Percentiles rank a stretch among this genome's conserved stretches.
These are phyloP conservation scores for Pancytospora philotis DNA, from an alignment of 371 early-diverging fungal genomes.

Conservation along the genomic window DNA sequence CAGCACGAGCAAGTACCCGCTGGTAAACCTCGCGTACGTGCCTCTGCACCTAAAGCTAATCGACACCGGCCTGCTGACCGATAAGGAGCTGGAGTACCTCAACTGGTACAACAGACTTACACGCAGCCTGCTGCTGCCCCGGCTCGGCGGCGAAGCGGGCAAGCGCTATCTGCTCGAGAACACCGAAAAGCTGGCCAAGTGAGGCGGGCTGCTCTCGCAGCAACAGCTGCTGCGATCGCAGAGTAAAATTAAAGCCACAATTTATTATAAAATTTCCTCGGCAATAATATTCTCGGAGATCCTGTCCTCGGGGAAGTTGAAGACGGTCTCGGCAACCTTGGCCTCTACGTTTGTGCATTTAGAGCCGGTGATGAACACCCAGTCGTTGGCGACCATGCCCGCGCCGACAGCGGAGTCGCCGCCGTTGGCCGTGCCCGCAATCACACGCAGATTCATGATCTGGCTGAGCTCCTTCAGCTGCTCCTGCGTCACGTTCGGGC, in stretches of 20 bases:
- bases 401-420: constrained; percentile 93
- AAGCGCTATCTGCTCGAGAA: not conserved
- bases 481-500: constrained; percentile 83
- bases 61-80: constrained; percentile 35
- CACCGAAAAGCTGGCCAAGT: not conserved
- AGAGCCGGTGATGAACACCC: constrained; percentile 88
- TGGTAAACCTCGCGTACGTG: constrained; percentile 44
- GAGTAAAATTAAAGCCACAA: no score
- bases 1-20: not conserved
- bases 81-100: constrained; percentile 48
- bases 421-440: constrained; percentile 95
- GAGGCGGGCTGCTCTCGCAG: no score
- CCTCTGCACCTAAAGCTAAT: constrained; percentile 55
- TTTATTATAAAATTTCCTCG: constrained; percentile 21
- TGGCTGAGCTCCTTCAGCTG: constrained; percentile 95
- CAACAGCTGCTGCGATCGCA: no score
- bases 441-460: constrained; percentile 85
- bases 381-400: constrained; percentile 95
- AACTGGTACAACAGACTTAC: constrained; percentile 16
- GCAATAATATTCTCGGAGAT: constrained; percentile 11
- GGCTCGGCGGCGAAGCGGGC: not conserved
- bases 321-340: constrained; percentile 90
- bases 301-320: constrained; percentile 55
- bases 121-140: not conserved
- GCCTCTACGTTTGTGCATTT: constrained; percentile 93